These are phyloP conservation scores for Mucor irregularis DNA, from an alignment of 371 early-diverging fungal species.

Conservation along the genomic window DNA sequence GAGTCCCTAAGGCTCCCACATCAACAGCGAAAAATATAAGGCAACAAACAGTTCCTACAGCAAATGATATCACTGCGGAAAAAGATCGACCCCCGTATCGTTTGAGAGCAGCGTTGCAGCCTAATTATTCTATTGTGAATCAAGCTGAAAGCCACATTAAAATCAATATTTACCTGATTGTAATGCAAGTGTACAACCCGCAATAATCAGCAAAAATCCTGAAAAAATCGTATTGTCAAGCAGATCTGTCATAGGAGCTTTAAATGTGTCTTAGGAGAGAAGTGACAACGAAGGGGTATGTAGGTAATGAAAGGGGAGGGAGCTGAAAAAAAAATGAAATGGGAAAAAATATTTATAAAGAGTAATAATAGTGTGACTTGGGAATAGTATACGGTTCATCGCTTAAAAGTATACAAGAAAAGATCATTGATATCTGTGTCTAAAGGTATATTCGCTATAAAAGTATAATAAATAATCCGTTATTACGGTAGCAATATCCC, in stretches of 20 bases:
- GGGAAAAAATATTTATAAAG: background rate
- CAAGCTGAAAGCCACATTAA: too few species aligned
- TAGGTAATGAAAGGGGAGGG: background rate
- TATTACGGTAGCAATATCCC: too few species aligned
- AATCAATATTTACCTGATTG: slow-evolving; percentile 11
- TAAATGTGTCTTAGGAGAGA: background rate
- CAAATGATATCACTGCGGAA: slow-evolving; percentile 29
- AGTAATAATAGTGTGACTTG: background rate
- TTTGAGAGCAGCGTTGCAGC: slow-evolving; percentile 30
- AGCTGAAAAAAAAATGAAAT: background rate
- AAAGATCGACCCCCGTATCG: slow-evolving; percentile 31
- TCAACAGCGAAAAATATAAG: slow-evolving; percentile 36
- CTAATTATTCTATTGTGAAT: too few species aligned
- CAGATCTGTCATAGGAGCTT: background rate
- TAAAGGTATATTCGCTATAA: too few species aligned
- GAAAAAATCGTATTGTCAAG: slow-evolving; percentile 13
- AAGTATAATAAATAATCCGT: too few species aligned
- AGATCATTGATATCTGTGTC: too few species aligned
- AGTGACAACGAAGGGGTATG: background rate
- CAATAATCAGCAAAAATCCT: slow-evolving; percentile 14
- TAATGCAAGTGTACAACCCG: slow-evolving; percentile 18
- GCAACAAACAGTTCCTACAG: slow-evolving; percentile 19
- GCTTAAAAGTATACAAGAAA: too few species aligned
- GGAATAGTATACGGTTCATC: background rate
- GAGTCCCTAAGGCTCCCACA: slow-evolving; percentile 18